Conservation (phyloP, 108 stramenopile species). For the Licmophora abbreviata region DNA sequence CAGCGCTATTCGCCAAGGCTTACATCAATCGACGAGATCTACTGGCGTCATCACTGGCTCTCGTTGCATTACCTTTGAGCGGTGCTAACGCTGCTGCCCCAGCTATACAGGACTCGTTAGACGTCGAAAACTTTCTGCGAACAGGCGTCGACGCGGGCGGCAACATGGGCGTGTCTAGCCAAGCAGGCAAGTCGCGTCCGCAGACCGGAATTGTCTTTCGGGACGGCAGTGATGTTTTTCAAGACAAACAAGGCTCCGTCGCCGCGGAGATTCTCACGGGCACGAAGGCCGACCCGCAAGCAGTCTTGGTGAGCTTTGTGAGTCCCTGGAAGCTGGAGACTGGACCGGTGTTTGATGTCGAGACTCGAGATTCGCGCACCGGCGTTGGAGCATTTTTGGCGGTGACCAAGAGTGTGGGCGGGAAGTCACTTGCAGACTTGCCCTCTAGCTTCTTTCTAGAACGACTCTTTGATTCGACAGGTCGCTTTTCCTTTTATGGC, state of each 20-base stretch:
- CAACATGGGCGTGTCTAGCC: constrained; percentile 51
- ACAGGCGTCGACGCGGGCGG: constrained; percentile 51
- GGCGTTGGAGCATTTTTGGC: constrained; percentile 79
- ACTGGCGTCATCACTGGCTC: too few species aligned
- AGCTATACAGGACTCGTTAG: constrained; percentile 48
- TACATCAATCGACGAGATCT: too few species aligned
- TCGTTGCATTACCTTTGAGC: too few species aligned
- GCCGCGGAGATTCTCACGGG: constrained; percentile 50
- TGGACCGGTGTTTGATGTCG: constrained; percentile 70
- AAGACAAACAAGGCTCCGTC: constrained; percentile 38
- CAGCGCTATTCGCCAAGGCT: too few species aligned
- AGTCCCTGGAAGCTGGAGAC: constrained; percentile 48
- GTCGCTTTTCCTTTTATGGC: constrained; percentile 77
- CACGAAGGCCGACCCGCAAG: constrained; percentile 14
- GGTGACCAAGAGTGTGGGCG: constrained; percentile 33
- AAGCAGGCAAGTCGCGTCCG: constrained; percentile 59
- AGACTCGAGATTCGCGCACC: constrained; percentile 66
- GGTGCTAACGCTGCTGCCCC: constrained; percentile 19
- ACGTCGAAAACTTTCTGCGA: constrained; percentile 50
- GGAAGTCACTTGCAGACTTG: constrained; percentile 49
- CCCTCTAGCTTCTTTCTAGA: constrained; percentile 52
- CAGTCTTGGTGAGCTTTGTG: constrained; percentile 35
- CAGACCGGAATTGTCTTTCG: constrained; percentile 48
- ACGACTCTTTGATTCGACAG: constrained; percentile 57
- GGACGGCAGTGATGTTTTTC: constrained; percentile 50